Conservation (phyloP, 805 yeast genomes). For the Sugiyamaella qingdaonensis region DNA sequence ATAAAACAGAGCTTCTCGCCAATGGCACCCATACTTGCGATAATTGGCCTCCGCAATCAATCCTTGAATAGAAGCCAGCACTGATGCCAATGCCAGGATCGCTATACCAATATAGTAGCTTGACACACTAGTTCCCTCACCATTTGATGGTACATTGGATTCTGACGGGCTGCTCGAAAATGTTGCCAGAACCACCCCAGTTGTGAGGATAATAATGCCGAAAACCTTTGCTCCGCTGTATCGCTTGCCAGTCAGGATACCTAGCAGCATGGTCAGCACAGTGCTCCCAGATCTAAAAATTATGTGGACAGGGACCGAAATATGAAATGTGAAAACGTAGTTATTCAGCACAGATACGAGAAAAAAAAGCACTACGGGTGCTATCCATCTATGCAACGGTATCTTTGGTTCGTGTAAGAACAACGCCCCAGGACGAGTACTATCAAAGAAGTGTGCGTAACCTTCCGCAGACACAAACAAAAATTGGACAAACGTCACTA, state of each 20-base stretch:
- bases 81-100: slow-evolving; percentile 45
- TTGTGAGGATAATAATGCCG: slow-evolving; percentile 49
- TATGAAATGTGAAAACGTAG: slow-evolving; percentile 49
- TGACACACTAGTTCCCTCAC: not conserved
- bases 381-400: slow-evolving; percentile 36
- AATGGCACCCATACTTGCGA: slow-evolving; percentile 48
- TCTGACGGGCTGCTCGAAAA: slow-evolving; percentile 17
- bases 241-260: slow-evolving; percentile 44
- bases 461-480: slow-evolving; percentile 47
- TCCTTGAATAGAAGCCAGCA: slow-evolving; percentile 54
- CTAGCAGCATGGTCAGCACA: slow-evolving; percentile 55
- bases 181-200: slow-evolving; percentile 50
- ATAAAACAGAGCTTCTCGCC: slow-evolving; percentile 65
- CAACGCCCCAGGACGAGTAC: slow-evolving; percentile 23
- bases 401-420: slow-evolving; percentile 31
- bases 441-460: slow-evolving; percentile 36
- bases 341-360: slow-evolving; percentile 53
- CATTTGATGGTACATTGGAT: not conserved
- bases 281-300: slow-evolving; percentile 63
- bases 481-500: slow-evolving; percentile 58
- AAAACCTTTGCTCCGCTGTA: slow-evolving; percentile 45
- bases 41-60: slow-evolving; percentile 52
- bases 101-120: slow-evolving; percentile 37
- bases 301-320: slow-evolving; percentile 65
- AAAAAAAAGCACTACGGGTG: slow-evolving; percentile 50